These are phyloP conservation scores for Tetrapisispora nanseiensis DNA, from an alignment of 805 yeast species.

Conservation along the genomic window DNA sequence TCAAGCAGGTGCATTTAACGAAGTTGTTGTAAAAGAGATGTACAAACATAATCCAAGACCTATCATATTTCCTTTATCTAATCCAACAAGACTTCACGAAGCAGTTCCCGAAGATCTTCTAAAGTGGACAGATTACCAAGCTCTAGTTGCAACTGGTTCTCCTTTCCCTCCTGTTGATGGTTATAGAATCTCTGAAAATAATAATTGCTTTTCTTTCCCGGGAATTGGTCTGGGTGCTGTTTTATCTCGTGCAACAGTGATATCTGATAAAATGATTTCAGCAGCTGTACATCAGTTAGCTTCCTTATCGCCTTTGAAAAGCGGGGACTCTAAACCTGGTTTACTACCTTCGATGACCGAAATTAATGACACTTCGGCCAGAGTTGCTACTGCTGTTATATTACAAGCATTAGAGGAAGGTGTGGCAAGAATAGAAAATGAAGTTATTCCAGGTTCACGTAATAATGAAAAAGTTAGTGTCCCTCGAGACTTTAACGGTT, in stretches of 20 bases:
- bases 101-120: slow-evolving; percentile 86
- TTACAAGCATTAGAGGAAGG: slow-evolving; percentile 84
- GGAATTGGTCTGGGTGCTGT: slow-evolving; percentile 97
- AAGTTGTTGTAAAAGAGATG: slow-evolving; percentile 79
- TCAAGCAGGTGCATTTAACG: slow-evolving; percentile 89
- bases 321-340: slow-evolving; percentile 35
- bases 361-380: slow-evolving; percentile 79
- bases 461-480: slow-evolving; percentile 41
- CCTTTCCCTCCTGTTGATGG: slow-evolving; percentile 95
- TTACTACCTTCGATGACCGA: slow-evolving; percentile 81
- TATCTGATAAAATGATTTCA: slow-evolving; percentile 84
- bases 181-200: slow-evolving; percentile 82
- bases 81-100: slow-evolving; percentile 92
- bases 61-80: slow-evolving; percentile 88
- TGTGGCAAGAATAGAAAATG: slow-evolving; percentile 60
- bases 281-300: slow-evolving; percentile 95
- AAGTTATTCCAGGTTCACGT: slow-evolving; percentile 1
- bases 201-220: slow-evolving; percentile 95
- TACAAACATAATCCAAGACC: slow-evolving; percentile 79
- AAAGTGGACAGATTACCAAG: slow-evolving; percentile 86
- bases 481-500: slow-evolving; percentile 70
- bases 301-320: slow-evolving; percentile 59
- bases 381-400: slow-evolving; percentile 90
- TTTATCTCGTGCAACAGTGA: slow-evolving; percentile 69
- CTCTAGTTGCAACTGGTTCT: slow-evolving; percentile 95